Conservation (phyloP, 805 yeast genomes). For the Hanseniaspora opuntiae region DNA sequence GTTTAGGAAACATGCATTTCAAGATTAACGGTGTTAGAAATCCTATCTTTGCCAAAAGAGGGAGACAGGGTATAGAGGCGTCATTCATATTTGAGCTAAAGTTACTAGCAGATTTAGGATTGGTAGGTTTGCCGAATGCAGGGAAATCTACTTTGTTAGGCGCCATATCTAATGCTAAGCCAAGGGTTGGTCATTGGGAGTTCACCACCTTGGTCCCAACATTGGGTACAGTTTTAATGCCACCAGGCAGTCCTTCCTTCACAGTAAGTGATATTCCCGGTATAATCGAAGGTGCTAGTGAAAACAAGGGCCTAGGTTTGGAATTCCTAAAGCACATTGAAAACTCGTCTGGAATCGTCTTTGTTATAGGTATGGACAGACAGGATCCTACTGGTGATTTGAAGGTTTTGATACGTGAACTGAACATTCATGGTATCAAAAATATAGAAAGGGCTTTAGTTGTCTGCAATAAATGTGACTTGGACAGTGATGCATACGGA, state of each 20-base stretch:
- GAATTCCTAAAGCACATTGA: conserved; percentile 88
- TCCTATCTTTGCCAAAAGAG: conserved; percentile 76
- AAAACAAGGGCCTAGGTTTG: conserved; percentile 82
- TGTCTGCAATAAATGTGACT: conserved; percentile 90
- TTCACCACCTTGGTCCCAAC: conserved; percentile 89
- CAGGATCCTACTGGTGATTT: conserved; percentile 56
- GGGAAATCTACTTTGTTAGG: conserved; percentile 84
- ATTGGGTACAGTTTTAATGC: conserved; percentile 67
- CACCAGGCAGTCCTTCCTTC: conserved; percentile 50
- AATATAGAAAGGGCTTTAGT: conserved; percentile 51
- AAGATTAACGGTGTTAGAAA: conserved; percentile 70
- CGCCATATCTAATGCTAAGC: conserved; percentile 78
- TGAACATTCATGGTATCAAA: conserved; percentile 49
- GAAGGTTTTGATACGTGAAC: conserved; percentile 47
- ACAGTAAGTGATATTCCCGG: conserved; percentile 98
- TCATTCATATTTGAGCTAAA: conserved; percentile 71
- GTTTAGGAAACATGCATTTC: conserved; percentile 93
- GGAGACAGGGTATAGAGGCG: conserved; percentile 55
- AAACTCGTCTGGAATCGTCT: conserved; percentile 76
- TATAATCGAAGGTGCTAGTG: conserved; percentile 72
- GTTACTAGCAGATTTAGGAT: conserved; percentile 79
- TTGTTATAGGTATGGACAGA: conserved; percentile 67
- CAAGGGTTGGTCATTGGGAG: conserved; percentile 92
- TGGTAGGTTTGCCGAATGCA: conserved; percentile 93
- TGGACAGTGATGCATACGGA: conserved; percentile 24